A percentile compares a stretch with the other conserved stretches of the same genome.
phyloP scores from a whole-genome alignment of 164 flowering plant species.

The Dillenia suffruticosa region DNA sequence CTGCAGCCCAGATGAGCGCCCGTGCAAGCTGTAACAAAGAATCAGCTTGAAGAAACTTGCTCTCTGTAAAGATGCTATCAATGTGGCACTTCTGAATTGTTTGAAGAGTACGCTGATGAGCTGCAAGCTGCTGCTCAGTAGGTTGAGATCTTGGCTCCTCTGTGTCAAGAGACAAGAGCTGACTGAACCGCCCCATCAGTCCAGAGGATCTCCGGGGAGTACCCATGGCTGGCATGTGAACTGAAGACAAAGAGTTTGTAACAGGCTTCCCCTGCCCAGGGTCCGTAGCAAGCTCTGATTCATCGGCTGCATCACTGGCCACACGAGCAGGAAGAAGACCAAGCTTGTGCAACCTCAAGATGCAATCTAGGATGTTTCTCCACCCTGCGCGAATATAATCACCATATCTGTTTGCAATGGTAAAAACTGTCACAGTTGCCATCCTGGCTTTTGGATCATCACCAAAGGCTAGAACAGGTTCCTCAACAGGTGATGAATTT shows the following conservation, averaged over 20 bases:
- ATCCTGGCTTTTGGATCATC: conserved; percentile 3
- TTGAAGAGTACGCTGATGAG: neutral
- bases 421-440: conserved; percentile 1
- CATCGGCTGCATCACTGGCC: conserved; percentile 5
- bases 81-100: conserved; percentile 4
- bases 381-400: neutral
- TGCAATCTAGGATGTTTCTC: conserved; percentile 7
- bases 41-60: neutral
- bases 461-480: neutral
- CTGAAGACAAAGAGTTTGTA: neutral
- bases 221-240: conserved; percentile 2
- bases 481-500: neutral
- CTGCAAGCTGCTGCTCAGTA: neutral
- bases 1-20: conserved; percentile 5
- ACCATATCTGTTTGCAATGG: conserved; percentile 3
- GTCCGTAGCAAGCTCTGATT: neutral
- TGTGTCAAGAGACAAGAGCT: conserved; percentile 5
- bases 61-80: conserved; percentile 6
- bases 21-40: conserved; percentile 4
- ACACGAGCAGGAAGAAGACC: conserved; percentile 5
- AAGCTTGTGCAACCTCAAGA: conserved; percentile 5
- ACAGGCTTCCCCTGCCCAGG: conserved; percentile 1
- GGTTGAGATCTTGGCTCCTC: conserved; percentile 1
- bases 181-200: neutral
- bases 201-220: conserved; percentile 4